Evolutionary conservation across 179 eudicot genomes (phyloP).

Genomic region (Corrigiola litoralis): DNA sequence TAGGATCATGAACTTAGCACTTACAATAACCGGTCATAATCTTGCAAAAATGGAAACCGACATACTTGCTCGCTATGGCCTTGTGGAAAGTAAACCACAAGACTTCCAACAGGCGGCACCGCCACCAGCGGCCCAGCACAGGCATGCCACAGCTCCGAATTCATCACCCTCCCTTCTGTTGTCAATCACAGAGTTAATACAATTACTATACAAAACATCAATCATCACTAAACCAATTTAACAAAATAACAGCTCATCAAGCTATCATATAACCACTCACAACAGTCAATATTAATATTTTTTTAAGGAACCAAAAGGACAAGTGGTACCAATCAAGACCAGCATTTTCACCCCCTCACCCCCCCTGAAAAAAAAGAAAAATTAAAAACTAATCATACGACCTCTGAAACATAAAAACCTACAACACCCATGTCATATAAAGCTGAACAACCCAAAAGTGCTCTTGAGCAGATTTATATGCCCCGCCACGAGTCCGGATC

Average conservation of each 20-base stretch:
- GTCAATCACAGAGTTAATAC: conserved; percentile 13
- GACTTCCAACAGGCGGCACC: conserved; percentile 92
- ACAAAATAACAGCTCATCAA: conserved; percentile 2
- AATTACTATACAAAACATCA: background rate
- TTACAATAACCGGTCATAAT: conserved; percentile 2
- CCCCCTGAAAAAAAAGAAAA: background rate
- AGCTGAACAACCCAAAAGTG: conserved; percentile 2
- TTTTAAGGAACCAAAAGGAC: no score
- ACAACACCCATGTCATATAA: background rate
- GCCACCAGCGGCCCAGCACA: conserved; percentile 96
- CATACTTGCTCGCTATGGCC: conserved; percentile 99
- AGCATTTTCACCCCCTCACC: background rate
- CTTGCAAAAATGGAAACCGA: background rate
- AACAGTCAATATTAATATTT: background rate
- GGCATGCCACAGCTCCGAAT: conserved; percentile 99
- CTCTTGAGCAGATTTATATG: background rate
- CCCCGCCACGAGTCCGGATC: background rate
- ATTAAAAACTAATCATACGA: background rate
- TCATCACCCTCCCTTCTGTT: conserved; percentile 64
- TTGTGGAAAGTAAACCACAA: conserved; percentile 95
- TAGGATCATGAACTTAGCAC: conserved; percentile 12
- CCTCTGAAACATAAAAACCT: background rate
- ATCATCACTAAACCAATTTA: background rate
- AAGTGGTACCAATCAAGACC: background rate
- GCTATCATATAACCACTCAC: background rate